These are phyloP conservation scores for Pelargonium citronellum DNA, from an alignment of 441 rosid species.

Conservation along the genomic window DNA sequence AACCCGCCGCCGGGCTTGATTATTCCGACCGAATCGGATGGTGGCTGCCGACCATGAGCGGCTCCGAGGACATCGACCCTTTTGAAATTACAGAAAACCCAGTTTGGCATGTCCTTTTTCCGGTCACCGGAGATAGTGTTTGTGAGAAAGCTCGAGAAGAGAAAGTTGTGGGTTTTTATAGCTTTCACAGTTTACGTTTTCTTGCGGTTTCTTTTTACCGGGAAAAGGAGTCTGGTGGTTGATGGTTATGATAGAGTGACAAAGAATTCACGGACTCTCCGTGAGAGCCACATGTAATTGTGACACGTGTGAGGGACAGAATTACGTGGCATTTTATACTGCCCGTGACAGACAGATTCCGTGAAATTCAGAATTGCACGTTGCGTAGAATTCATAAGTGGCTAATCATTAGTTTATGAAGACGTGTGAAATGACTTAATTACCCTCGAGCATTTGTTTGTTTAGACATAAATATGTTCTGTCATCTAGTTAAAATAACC, in stretches of 20 bases:
- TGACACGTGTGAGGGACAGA: neutral
- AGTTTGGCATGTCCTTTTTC: conserved; percentile 4
- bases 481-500: too few relatives aligned
- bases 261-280: neutral
- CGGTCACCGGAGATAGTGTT: neutral
- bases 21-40: neutral
- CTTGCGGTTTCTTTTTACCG: neutral
- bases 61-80: neutral
- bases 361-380: neutral
- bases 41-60: neutral
- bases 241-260: neutral
- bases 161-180: neutral
- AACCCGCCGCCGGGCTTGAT: neutral
- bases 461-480: too few relatives aligned
- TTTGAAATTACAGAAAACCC: neutral
- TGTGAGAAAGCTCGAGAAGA: neutral
- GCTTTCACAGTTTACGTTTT: neutral
- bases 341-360: neutral
- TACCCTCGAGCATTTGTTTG: neutral
- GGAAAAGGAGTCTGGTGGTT: neutral
- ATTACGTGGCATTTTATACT: neutral
- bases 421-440: neutral
- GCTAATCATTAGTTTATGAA: neutral
- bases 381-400: neutral
- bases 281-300: neutral